Evolutionary conservation across 805 yeast genomes (phyloP).

Genomic region (Teunomyces stri): DNA sequence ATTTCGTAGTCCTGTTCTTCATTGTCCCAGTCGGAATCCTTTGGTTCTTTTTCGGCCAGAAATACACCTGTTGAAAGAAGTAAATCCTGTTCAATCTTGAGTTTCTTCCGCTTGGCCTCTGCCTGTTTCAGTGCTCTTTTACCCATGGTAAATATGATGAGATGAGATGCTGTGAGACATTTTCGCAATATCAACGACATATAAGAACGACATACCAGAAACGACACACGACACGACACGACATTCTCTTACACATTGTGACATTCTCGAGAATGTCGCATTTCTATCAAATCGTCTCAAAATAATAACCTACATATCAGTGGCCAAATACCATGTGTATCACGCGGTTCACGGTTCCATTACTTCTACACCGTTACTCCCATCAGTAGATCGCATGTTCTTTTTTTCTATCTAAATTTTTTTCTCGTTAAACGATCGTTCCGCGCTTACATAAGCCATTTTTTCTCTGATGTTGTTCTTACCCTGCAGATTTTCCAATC

Average conservation of each 20-base stretch:
- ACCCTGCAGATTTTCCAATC: constrained; percentile 4
- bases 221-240: not conserved
- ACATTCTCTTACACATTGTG: not conserved
- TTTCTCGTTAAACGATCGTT: constrained; percentile 12
- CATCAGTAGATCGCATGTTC: not conserved
- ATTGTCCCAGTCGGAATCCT: constrained; percentile 53
- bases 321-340: not conserved
- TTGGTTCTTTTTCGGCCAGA: constrained; percentile 10
- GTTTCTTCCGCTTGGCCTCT: constrained; percentile 34
- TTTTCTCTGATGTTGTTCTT: constrained; percentile 8
- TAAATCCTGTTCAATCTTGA: constrained; percentile 41
- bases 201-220: no score
- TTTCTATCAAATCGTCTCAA: no score
- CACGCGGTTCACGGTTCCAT: not conserved
- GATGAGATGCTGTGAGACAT: constrained; percentile 1
- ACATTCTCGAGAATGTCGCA: not conserved
- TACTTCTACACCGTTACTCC: not conserved
- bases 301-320: no score
- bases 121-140: constrained; percentile 25
- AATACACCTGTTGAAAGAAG: constrained; percentile 38
- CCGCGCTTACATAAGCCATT: not conserved
- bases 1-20: constrained; percentile 79
- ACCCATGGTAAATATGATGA: constrained; percentile 22
- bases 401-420: not conserved
- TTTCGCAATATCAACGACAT: not conserved